Base-by-base conservation (phyloP, 441 rosid genomes). In the Eugenia klotzschiana region DNA sequence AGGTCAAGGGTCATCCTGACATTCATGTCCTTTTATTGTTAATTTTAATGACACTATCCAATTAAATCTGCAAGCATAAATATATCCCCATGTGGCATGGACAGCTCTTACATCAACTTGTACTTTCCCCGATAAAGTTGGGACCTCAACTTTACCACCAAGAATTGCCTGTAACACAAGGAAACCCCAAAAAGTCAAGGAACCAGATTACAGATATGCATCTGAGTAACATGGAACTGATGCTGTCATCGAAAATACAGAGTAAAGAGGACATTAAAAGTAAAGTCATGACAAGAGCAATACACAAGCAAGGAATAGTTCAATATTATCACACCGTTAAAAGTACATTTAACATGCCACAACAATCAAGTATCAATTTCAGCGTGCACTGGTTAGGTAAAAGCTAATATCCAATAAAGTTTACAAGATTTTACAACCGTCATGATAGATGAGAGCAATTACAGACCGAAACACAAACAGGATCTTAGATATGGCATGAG, bases 81-180 rank as follows among this genome's bases (percentile, higher is more conserved):
- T 40, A 56, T 33, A 53, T 49, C n/a, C 53, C 54, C 51, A 56
- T 26, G 26, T 82, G 53, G 15, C 41, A 73, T 86, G 82, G 85
- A 80, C 52, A 79, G 80, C 64, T 43, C 87, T 89, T 90, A 96
- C 99, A 80, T 95, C 89, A 79, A 95, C 88, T 89, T 90, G 90
- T 54, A 82, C 89, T 85, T 88, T 92, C 89, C 98, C 98, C 4
- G 91, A 89, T 83, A 96, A 87, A 80, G 98, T 94, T 50, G 99
- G 98, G 86, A 96, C 96, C 84, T 93, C 94, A 85, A 95, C 86
- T 82, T 88, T 89, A 86, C 95, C 98, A 43, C 99, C 99, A 57
- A 96, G 93, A 89, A 95, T 93, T 77, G 98, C 99, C 98, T 96
- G 94, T 81, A 84, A 85, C 84, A 88, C 79, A 73, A 72, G 49